Base-by-base conservation (phyloP, 495 filamentous ascomycete genomes). In the Sordaria brevicollis region DNA sequence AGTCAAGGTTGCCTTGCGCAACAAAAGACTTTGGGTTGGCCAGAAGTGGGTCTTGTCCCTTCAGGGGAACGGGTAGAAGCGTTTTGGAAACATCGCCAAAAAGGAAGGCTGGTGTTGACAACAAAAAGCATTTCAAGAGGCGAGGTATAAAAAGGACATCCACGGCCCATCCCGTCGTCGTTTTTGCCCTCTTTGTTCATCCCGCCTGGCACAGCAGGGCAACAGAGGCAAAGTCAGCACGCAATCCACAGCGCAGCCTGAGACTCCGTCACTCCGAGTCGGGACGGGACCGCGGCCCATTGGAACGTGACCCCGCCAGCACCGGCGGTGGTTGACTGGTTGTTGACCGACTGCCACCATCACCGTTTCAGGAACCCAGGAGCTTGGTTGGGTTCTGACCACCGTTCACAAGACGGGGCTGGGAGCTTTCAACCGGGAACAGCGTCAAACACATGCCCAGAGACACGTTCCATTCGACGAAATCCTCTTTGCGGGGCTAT, bases 401-500 rank as follows among this genome's bases (percentile, higher is more conserved):
- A 62, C 49, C 49, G 49, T 62, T 62, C 49, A 29, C 25, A 25
- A 57, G 49, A 57, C 49, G 49, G 49, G 49, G 21, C 13, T 57
- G n/a, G n/a, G n/a, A n/a, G n/a, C 49, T 17, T 31, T 15, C 21
- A 62, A 62, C 49, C 25, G 25, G 25, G 49, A 62, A 62, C 13
- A 62, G 5, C 49, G 29, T 31, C 49, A 31, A 62, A 62, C 25
- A 57, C 35, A 7, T 36, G 25, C 25, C 25, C 49, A 34, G 39
- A 35, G 68, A 65, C 65, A n/a, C 70, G 71, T 67, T 74, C 72
- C 69, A 72, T 71, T 71, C 65, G 67, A 68, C 73, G 73, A 74
- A 72, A 75, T 19, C 33, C 65, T 57, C 68, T 19, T 37, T 67
- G 75, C 75, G 75, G 76, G 76, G 75, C 73, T 65, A 13, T 4